phyloP scores from a whole-genome alignment of 164 flowering plant genomes.

The Sedum album region DNA sequence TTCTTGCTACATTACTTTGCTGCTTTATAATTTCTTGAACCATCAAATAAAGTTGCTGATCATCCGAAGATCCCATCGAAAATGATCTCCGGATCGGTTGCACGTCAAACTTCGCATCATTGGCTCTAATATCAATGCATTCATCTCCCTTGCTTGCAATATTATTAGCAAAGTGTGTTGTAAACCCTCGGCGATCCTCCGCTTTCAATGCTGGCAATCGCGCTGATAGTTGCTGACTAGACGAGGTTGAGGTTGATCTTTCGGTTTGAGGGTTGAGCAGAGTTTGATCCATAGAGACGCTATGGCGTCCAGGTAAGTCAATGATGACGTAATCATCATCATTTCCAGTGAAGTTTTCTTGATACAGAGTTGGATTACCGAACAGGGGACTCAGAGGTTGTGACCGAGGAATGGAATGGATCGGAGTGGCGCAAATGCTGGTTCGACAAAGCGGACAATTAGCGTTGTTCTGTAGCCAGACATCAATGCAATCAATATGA shows the following conservation, averaged over 20 bases:
- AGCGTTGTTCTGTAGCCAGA: constrained; percentile 84
- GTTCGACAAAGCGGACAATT: constrained; percentile 93
- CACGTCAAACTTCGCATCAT: constrained; percentile 45
- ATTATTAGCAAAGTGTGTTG: constrained; percentile 27
- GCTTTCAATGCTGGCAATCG: constrained; percentile 29
- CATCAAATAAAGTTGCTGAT: constrained; percentile 49
- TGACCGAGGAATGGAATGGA: constrained; percentile 8
- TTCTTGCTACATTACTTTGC: constrained; percentile 21
- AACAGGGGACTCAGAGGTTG: constrained; percentile 27
- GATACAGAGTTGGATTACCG: constrained; percentile 24
- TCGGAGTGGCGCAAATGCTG: constrained; percentile 34
- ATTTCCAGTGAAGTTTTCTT: constrained; percentile 17
- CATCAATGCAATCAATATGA: constrained; percentile 89
- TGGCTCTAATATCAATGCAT: constrained; percentile 51
- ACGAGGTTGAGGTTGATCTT: constrained; percentile 15
- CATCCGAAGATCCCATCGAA: constrained; percentile 79
- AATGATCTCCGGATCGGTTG: constrained; percentile 79
- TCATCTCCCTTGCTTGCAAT: constrained; percentile 81
- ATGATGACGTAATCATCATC: constrained; percentile 59
- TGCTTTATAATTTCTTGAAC: constrained; percentile 50
- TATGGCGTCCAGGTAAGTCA: constrained; percentile 31
- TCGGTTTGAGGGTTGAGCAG: constrained; percentile 16
- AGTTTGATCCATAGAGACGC: constrained; percentile 18
- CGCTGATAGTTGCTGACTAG: background rate
- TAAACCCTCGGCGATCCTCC: constrained; percentile 20